A percentile compares a stretch with the other conserved stretches of the same genome.
These are phyloP conservation scores for Phaeotremella skinneri DNA, from an alignment of 768 basidiomycete species.

Conservation along the genomic window DNA sequence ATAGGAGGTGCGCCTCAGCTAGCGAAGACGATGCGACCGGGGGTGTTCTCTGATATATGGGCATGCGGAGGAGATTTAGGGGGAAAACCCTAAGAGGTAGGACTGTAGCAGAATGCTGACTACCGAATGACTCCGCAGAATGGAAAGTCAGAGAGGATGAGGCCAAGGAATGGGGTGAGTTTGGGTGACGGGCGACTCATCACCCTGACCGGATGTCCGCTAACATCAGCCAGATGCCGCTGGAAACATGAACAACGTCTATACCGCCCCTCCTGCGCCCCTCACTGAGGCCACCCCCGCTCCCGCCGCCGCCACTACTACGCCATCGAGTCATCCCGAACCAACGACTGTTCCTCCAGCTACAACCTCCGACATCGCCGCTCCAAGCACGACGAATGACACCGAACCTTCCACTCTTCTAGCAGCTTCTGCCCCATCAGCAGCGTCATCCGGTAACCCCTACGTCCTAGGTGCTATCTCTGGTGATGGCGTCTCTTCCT, in stretches of 20 bases:
- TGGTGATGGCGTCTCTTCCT: constrained; percentile 7
- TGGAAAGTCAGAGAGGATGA: constrained; percentile 52
- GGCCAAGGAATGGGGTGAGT: constrained; percentile 52
- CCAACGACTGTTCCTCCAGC: constrained; percentile 8
- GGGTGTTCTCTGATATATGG: not conserved
- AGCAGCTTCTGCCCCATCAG: constrained; percentile 36
- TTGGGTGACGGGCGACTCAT: not conserved
- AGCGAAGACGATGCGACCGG: no score
- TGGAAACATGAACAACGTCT: constrained; percentile 53
- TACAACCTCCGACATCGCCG: constrained; percentile 20
- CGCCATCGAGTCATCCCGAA: not conserved
- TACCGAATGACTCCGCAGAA: constrained; percentile 18
- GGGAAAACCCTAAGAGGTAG: not conserved
- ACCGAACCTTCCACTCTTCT: constrained; percentile 33
- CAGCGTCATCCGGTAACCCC: constrained; percentile 18
- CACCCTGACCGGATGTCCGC: not conserved
- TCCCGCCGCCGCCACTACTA: constrained; percentile 1
- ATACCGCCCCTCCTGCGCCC: constrained; percentile 46
- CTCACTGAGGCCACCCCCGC: constrained; percentile 9
- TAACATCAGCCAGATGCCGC: constrained; percentile 39
- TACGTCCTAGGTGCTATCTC: constrained; percentile 5
- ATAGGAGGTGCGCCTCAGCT: no score
- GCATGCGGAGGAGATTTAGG: not conserved
- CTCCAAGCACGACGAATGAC: constrained; percentile 13
- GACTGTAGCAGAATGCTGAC: constrained; percentile 6